phyloP scores from a whole-genome alignment of 2,329 filamentous ascomycete species.

The Tolypocladium sp. region DNA sequence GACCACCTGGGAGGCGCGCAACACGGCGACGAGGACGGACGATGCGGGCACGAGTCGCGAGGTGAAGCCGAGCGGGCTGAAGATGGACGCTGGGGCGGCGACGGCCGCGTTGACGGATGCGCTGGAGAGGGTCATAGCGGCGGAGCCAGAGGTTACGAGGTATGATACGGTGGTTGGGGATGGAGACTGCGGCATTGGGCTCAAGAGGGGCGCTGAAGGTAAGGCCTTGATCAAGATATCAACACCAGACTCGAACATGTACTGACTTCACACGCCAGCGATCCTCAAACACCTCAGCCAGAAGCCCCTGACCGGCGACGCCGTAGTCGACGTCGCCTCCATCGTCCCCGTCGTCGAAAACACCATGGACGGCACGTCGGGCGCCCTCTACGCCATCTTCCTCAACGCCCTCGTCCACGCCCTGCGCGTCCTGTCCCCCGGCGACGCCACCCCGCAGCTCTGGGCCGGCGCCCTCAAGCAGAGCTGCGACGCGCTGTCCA shows the following conservation, averaged over 20 bases:
- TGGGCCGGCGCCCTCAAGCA: conserved; percentile 60
- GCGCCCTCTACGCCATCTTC: conserved; percentile 68
- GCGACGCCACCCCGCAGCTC: conserved; percentile 28
- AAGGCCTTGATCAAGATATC: conserved; percentile 6
- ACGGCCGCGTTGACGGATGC: conserved; percentile 45
- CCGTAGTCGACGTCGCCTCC: conserved; percentile 40
- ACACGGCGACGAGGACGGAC: conserved; percentile 35
- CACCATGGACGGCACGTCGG: conserved; percentile 54
- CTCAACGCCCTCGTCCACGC: conserved; percentile 72
- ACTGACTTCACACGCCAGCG: conserved; percentile 23
- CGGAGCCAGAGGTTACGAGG: conserved; percentile 61
- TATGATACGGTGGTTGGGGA: conserved; percentile 82
- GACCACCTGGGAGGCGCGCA: conserved; percentile 53
- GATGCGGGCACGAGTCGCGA: conserved; percentile 19
- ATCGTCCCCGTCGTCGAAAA: conserved; percentile 47
- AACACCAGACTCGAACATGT: not conserved
- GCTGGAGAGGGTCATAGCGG: conserved; percentile 52
- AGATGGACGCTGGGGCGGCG: conserved; percentile 40
- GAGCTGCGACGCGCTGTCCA: conserved; percentile 61
- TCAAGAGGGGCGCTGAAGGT: conserved; percentile 80
- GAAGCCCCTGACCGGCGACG: conserved; percentile 38
- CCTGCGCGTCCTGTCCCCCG: conserved; percentile 32
- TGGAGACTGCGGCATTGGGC: conserved; percentile 79
- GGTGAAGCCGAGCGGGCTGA: conserved; percentile 37
- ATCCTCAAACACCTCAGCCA: conserved; percentile 40